Evolutionary conservation across 2,329 filamentous ascomycete genomes (phyloP).

Genomic region (Fusarium mexicanum): DNA sequence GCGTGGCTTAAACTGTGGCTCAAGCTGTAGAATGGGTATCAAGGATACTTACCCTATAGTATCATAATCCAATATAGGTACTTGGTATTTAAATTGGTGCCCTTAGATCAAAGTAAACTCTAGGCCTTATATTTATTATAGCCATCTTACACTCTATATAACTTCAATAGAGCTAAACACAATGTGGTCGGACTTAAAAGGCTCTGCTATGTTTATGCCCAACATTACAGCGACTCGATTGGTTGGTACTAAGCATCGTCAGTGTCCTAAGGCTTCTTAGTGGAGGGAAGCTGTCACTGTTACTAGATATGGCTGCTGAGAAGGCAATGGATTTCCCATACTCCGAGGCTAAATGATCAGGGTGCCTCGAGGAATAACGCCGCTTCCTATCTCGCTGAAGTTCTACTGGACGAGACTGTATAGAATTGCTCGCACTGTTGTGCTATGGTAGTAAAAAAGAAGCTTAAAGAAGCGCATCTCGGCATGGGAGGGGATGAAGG

Average conservation of each 20-base stretch:
- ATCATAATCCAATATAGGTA: too few relatives aligned
- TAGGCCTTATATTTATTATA: neutral
- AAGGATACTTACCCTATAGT: neutral
- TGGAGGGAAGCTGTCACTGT: neutral
- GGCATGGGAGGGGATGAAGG: neutral
- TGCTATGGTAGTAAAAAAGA: neutral
- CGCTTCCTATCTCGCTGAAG: neutral
- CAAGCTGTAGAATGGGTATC: neutral
- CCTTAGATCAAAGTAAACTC: neutral
- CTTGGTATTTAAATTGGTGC: too few relatives aligned
- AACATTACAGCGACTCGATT: neutral
- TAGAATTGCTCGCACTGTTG: neutral
- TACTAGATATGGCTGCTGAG: neutral
- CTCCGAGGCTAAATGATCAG: neutral
- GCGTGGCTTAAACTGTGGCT: conserved; percentile 12
- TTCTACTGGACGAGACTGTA: neutral
- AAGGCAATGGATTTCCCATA: neutral
- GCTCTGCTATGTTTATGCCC: neutral
- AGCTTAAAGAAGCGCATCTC: neutral
- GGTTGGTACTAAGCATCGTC: neutral
- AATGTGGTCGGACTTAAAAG: neutral
- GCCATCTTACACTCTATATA: neutral
- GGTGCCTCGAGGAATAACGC: neutral
- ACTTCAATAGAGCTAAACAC: neutral
- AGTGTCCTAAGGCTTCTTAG: neutral